These are phyloP conservation scores for Cymbopogon flexuosus DNA, from an alignment of 202 grass and related monocot genomes.

Conservation along the genomic window DNA sequence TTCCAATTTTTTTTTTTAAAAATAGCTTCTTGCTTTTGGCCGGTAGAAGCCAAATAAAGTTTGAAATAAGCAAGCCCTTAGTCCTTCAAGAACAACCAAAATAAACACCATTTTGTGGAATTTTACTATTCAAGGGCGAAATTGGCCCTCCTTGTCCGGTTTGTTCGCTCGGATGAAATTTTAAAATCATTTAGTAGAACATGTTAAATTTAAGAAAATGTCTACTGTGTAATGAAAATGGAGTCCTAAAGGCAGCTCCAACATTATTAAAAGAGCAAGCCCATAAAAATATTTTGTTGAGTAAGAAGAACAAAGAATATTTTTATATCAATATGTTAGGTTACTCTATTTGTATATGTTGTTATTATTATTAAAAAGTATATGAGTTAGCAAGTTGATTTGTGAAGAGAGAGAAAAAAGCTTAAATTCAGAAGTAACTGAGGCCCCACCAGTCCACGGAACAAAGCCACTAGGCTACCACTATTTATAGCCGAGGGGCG, in stretches of 20 bases:
- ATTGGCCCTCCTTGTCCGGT: neutral
- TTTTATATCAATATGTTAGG: neutral
- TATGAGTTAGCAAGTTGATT: no score
- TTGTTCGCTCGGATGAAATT: neutral
- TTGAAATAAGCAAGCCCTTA: neutral
- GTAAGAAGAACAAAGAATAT: neutral
- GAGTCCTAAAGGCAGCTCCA: neutral
- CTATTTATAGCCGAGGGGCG: slow-evolving; percentile 33
- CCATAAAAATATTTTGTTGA: neutral
- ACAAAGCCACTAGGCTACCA: neutral
- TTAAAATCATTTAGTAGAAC: neutral
- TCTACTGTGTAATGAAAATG: neutral
- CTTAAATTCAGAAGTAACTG: neutral
- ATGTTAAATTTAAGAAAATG: neutral
- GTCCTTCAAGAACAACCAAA: no score
- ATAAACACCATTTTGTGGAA: neutral
- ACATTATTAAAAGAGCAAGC: neutral
- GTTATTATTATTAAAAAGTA: no score
- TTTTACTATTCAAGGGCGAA: neutral
- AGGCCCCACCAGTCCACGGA: neutral
- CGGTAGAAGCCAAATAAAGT: neutral
- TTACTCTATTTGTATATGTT: neutral
- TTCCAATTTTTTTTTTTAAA: neutral
- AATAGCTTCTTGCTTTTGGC: neutral
- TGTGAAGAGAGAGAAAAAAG: neutral